These are phyloP conservation scores for Eutrema japonicum DNA, from an alignment of 345 rosid genomes.

Conservation along the genomic window DNA sequence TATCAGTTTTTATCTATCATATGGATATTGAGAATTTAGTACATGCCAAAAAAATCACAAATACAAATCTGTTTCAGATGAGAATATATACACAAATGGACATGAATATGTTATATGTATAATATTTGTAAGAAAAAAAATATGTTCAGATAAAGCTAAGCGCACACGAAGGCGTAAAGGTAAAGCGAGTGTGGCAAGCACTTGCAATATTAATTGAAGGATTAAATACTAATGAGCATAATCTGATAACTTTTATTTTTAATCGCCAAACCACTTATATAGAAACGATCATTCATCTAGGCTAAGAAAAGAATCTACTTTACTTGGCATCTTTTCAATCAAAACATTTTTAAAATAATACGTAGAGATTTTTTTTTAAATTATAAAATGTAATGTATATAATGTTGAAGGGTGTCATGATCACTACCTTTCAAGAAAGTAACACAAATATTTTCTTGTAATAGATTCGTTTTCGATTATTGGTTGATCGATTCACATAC, in stretches of 20 bases:
- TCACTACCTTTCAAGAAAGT: constrained; percentile 42
- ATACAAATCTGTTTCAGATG: no score
- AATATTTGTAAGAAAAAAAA: no score
- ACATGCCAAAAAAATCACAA: no score
- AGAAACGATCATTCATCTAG: constrained; percentile 31
- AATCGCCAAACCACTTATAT: constrained; percentile 11
- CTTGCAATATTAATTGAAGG: background rate
- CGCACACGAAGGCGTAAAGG: background rate
- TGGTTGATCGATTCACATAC: constrained; percentile 30
- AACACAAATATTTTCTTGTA: constrained; percentile 22
- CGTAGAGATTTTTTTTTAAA: background rate
- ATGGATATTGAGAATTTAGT: no score
- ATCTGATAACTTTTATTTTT: background rate
- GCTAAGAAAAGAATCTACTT: constrained; percentile 48
- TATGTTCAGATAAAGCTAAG: background rate
- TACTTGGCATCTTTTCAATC: constrained; percentile 30
- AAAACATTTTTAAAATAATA: constrained; percentile 4
- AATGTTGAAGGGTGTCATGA: constrained; percentile 27
- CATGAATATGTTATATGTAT: no score
- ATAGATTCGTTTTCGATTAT: constrained; percentile 29
- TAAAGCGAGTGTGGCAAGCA: background rate
- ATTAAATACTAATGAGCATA: background rate
- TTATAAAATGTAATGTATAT: constrained; percentile 1
- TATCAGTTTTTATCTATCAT: no score
- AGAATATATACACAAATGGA: no score